phyloP scores from a whole-genome alignment of 345 rosid species.

The Citrus reticulata region DNA sequence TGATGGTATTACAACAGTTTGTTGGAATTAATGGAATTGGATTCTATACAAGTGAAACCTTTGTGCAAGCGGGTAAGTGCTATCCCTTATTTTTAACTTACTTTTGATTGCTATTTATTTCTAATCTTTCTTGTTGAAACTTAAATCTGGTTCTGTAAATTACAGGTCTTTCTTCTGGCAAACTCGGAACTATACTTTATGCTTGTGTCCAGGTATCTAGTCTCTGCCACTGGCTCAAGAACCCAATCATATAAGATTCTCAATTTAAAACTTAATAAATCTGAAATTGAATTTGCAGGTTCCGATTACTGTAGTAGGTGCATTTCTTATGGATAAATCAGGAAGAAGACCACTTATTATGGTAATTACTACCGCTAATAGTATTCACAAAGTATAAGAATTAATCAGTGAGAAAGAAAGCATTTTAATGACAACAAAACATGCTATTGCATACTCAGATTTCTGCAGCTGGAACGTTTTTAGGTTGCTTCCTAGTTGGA shows the following conservation, averaged over 20 bases:
- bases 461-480: slow-evolving; percentile 70
- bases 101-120: not conserved
- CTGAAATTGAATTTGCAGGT: slow-evolving; percentile 38
- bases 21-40: slow-evolving; percentile 79
- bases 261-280: not conserved
- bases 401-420: not conserved
- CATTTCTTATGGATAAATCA: slow-evolving; percentile 64
- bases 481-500: slow-evolving; percentile 79
- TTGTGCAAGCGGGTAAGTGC: slow-evolving; percentile 70
- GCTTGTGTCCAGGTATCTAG: slow-evolving; percentile 71
- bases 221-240: not conserved
- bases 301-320: slow-evolving; percentile 75
- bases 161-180: slow-evolving; percentile 72
- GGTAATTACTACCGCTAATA: slow-evolving; percentile 33
- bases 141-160: not conserved
- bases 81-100: not conserved
- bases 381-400: not conserved
- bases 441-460: slow-evolving; percentile 30
- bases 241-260: not conserved
- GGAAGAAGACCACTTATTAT: slow-evolving; percentile 92
- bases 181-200: slow-evolving; percentile 72
- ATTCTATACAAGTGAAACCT: slow-evolving; percentile 85
- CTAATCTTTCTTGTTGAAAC: not conserved
- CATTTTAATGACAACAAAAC: not conserved
- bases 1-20: slow-evolving; percentile 88